Evolutionary conservation across 148 eudicot genomes (phyloP), one percentile per base, ranked within the genome.

Genomic region (Rhododendron mucronatum): DNA sequence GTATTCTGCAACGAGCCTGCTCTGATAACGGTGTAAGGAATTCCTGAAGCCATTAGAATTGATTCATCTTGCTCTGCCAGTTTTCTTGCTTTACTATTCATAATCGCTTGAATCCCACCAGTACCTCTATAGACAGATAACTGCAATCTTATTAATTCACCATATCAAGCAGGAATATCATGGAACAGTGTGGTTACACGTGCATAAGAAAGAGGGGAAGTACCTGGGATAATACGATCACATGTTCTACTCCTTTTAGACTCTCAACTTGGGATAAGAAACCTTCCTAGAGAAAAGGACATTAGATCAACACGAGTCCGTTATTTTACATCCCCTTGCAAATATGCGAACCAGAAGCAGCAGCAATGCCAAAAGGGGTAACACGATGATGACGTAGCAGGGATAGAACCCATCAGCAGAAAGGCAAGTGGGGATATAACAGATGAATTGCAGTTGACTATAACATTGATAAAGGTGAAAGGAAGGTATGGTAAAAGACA

Each of bases 151-250:
- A 86, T 91, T 86, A 91, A 88, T 88, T 74, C 85, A 86, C 87
- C 87, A 87, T 88, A 77, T 80, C 79, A 81, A 90, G 81, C 82
- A 85, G 83, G 79, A 55, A 83, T 53, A 59, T 73, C 57, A 63
- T 50, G 39, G 47, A 71, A 41, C 69, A 47, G 41, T 47, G 28
- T n/a, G 48, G 41, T 65, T 51, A 83, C 75, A 63, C 57, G 48
- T 81, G 84, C 57, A 37, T 9, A 74, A 73, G 59, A 61, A 33
- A 77, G 41, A 82, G 84, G 44, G 51, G 33, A 82, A 77, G 59
- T 92, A 95, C 98, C 99, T 95, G 98, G 78, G 99, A 97, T 85
- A 97, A 87, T 28, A 94, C 84, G 80, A 97, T 90, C 82, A 95
- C 92, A 81, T 95, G 98, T 48, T 94, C 90, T 69, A 95, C 90